Evolutionary conservation across 2,329 filamentous ascomycete species (phyloP), one percentile per base, ranked within the genome.

Genomic region (Penicillium sp.): DNA sequence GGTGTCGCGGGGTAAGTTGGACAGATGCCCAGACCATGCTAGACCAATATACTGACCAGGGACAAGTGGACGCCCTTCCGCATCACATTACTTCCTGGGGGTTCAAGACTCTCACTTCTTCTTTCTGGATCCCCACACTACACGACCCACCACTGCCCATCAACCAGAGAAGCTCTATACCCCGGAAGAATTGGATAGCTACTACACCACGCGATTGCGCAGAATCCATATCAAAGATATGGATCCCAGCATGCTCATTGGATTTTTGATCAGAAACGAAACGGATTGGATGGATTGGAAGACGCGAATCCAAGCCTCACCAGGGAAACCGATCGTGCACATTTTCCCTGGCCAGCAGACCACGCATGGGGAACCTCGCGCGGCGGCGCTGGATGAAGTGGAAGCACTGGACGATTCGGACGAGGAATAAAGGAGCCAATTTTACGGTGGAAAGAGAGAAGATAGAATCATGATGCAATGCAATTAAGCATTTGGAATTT

Each of bases 191-290:
- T 71, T 96, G 14, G 84, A 88, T 52, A 89, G 89, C 1, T 97
- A 91, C 67, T 93, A 99, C 71, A 97, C 92, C 0, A 84, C 90
- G 47, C 87, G 93, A 45, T 77, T 99, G 16, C 86, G 93, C 36
- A 84, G 89, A 52, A 81, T 99, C 29, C 88, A 94, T 63, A 83
- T 99, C 46, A 86, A 86, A 55, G 92, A 97, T 68, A 94, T 99
- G 90, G 94, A 99, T 67, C 94, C 94, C 0, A 97, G 92, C 68
- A 99, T 99, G 94, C 78, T 99, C 40, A 90, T 99, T 61, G 93
- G 91, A 4, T 97, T 97, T 67, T 77, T 99, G 34, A 92, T 99
- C 58, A 84, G 82, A 39, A 85, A 90, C 54, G 87, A 93, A 64
- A 82, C 87, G 42, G 94, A 99, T 62, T 97, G 93, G 88, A 77